These are phyloP conservation scores for Selaginella moellendorffii DNA, from an alignment of 75 land plant genomes.

Conservation along the genomic window DNA sequence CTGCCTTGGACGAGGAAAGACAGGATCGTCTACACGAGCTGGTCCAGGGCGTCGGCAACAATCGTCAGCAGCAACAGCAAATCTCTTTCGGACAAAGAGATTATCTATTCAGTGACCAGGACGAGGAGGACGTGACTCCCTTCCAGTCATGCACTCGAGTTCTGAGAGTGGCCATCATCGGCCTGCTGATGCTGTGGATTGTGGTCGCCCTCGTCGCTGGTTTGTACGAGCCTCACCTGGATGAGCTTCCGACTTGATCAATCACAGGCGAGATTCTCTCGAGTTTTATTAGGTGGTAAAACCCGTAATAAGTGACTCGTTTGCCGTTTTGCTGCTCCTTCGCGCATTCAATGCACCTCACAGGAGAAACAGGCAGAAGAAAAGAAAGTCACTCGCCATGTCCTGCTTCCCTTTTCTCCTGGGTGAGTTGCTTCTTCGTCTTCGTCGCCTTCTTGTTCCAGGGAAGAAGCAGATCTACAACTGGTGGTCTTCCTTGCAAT, in stretches of 20 bases:
- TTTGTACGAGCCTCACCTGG: conserved; percentile 18
- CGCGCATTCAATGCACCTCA: too few species aligned
- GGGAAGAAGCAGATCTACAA: neutral
- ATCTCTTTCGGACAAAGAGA: too few species aligned
- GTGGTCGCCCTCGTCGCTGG: conserved; percentile 35
- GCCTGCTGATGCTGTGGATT: conserved; percentile 46
- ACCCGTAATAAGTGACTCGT: neutral
- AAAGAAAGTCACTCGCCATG: too few species aligned
- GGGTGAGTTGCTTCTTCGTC: too few species aligned
- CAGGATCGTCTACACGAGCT: neutral
- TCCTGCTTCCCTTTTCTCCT: too few species aligned
- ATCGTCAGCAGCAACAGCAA: too few species aligned
- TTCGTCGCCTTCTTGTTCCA: too few species aligned
- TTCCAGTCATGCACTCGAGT: conserved; percentile 3
- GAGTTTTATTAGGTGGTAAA: too few species aligned
- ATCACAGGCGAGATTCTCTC: too few species aligned
- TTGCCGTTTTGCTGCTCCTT: neutral
- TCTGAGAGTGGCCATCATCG: conserved; percentile 37
- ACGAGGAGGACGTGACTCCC: conserved; percentile 6
- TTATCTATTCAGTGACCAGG: too few species aligned
- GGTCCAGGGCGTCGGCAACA: too few species aligned
- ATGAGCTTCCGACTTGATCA: neutral
- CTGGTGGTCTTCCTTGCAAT: neutral
- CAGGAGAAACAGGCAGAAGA: too few species aligned
- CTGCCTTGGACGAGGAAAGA: neutral